A percentile compares a stretch with the other conserved stretches of the same genome.
These are phyloP conservation scores for Kokia cookei DNA, from an alignment of 441 rosid species.

Conservation along the genomic window DNA sequence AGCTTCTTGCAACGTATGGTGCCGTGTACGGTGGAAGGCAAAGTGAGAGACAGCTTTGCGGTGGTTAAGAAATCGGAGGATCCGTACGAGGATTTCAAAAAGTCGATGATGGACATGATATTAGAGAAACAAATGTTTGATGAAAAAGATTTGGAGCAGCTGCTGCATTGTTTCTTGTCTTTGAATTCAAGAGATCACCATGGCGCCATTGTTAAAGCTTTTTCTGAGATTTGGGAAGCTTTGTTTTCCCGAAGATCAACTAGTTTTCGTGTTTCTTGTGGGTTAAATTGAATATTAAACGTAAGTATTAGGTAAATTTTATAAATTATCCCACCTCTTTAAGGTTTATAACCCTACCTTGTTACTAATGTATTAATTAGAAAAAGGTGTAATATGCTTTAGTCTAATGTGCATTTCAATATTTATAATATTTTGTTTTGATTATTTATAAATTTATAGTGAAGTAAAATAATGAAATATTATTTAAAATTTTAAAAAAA, in stretches of 20 bases:
- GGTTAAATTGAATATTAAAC: background rate
- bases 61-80: slow-evolving; percentile 61
- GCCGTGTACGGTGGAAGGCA: slow-evolving; percentile 38
- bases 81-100: slow-evolving; percentile 49
- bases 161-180: slow-evolving; percentile 45
- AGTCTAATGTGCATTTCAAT: background rate
- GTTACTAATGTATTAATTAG: background rate
- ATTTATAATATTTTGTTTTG: background rate
- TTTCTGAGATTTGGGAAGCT: slow-evolving; percentile 47
- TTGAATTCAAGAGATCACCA: slow-evolving; percentile 54
- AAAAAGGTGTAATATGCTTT: background rate
- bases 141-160: slow-evolving; percentile 48
- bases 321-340: background rate
- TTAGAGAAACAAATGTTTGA: slow-evolving; percentile 53
- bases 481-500: too few species aligned
- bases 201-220: slow-evolving; percentile 44
- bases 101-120: slow-evolving; percentile 64
- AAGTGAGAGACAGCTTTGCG: slow-evolving; percentile 45
- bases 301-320: background rate
- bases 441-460: background rate
- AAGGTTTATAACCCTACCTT: background rate
- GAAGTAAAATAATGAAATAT: too few species aligned
- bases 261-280: background rate
- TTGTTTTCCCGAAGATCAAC: slow-evolving; percentile 21
- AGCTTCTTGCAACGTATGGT: slow-evolving; percentile 35